These are phyloP conservation scores for Dendrobium huoshanense DNA, from an alignment of 106 monocot genomes.

Conservation along the genomic window DNA sequence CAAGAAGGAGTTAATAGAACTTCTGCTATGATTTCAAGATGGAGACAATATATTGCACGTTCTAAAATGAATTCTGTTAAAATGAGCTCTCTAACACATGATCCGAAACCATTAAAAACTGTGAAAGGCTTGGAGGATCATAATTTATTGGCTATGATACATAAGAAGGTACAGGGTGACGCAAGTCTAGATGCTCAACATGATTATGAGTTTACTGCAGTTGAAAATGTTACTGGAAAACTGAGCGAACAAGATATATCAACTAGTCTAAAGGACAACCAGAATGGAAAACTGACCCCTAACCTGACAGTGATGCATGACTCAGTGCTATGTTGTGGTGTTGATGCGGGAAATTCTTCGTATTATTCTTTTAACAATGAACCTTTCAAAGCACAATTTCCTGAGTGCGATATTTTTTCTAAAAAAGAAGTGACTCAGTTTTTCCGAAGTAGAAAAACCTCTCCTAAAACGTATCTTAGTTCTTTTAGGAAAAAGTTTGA, in stretches of 20 bases:
- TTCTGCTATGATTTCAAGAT: slow-evolving; percentile 95
- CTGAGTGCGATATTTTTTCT: slow-evolving; percentile 80
- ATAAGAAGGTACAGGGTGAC: slow-evolving; percentile 8
- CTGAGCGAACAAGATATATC: not conserved
- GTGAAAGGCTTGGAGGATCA: slow-evolving; percentile 4
- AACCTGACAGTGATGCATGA: slow-evolving; percentile 6
- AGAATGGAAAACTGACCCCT: slow-evolving; percentile 17
- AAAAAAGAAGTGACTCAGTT: slow-evolving; percentile 57
- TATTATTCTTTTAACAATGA: slow-evolving; percentile 27
- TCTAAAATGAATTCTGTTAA: slow-evolving; percentile 16
- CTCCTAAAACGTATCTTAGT: slow-evolving; percentile 47
- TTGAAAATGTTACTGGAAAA: not conserved
- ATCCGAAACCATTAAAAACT: slow-evolving; percentile 27
- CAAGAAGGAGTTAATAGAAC: slow-evolving; percentile 84
- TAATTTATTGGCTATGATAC: slow-evolving; percentile 2
- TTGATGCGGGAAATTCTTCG: slow-evolving; percentile 12
- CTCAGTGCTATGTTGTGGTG: slow-evolving; percentile 10
- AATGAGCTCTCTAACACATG: slow-evolving; percentile 7
- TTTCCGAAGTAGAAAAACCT: slow-evolving; percentile 48
- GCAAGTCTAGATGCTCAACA: slow-evolving; percentile 15
- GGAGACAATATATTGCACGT: slow-evolving; percentile 64
- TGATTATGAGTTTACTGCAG: slow-evolving; percentile 14
- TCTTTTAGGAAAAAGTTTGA: slow-evolving; percentile 25
- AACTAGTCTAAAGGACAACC: slow-evolving; percentile 5
- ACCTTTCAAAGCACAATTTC: slow-evolving; percentile 77